Percentiles rank a stretch among this genome's conserved stretches.
Evolutionary conservation across 805 yeast genomes (phyloP).

Genomic region (Metschnikowia chrysomelidarum): DNA sequence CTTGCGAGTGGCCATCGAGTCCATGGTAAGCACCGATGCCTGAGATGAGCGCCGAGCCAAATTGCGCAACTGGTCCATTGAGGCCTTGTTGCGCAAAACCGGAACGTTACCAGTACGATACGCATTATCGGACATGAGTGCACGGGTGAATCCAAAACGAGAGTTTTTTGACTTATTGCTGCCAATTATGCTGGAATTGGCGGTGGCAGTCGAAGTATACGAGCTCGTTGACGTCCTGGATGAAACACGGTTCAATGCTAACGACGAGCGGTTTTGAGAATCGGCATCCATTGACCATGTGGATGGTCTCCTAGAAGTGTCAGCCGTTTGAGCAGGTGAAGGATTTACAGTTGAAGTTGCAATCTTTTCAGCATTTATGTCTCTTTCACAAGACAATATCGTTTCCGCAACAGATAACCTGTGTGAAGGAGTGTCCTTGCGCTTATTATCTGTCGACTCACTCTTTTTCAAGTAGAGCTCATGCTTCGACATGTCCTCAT

Average conservation of each 20-base stretch:
- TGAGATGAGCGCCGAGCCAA: conserved; percentile 35
- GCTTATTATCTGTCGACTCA: conserved; percentile 12
- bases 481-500: conserved; percentile 38
- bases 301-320: conserved; percentile 28
- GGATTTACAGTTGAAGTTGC: conserved; percentile 4
- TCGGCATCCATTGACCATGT: conserved; percentile 38
- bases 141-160: conserved; percentile 42
- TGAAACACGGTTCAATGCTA: conserved; percentile 31
- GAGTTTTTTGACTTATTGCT: conserved; percentile 13
- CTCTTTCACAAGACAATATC: conserved; percentile 14
- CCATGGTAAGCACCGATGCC: conserved; percentile 32
- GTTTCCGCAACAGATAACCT: conserved; percentile 24
- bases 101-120: conserved; percentile 18
- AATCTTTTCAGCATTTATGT: conserved; percentile 3
- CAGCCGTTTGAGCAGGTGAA: conserved; percentile 8
- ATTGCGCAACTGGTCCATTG: conserved; percentile 27
- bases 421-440: conserved; percentile 12
- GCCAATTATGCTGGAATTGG: conserved; percentile 16
- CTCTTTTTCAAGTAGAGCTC: conserved; percentile 41
- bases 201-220: conserved; percentile 1
- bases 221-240: conserved; percentile 31
- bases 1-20: conserved; percentile 22
- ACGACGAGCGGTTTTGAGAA: conserved; percentile 23
- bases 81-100: conserved; percentile 24
- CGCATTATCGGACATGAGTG: conserved; percentile 32